phyloP scores from a whole-genome alignment of 2,329 filamentous ascomycete species.

The Pseudogymnoascus sp. region DNA sequence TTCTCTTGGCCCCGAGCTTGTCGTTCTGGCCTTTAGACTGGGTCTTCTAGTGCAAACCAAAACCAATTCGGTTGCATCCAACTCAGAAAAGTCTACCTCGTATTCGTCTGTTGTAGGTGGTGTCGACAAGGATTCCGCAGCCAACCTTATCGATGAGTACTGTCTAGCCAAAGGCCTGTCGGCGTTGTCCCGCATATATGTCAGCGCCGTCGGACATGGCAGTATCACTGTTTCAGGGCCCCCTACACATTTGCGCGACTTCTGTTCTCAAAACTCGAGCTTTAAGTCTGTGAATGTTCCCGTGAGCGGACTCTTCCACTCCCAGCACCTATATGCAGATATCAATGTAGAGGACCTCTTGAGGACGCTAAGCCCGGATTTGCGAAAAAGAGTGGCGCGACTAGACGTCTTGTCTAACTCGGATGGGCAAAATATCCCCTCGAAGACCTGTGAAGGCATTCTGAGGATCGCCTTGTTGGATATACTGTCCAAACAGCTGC shows the following conservation, averaged over 20 bases:
- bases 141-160: conserved; percentile 44
- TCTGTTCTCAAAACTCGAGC: no score
- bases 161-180: conserved; percentile 17
- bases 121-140: conserved; percentile 34
- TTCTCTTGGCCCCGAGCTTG: conserved; percentile 26
- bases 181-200: conserved; percentile 12
- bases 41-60: conserved; percentile 20
- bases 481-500: conserved; percentile 19
- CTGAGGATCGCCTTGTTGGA: no score
- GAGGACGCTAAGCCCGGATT: no score
- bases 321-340: conserved; percentile 23
- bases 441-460: no score
- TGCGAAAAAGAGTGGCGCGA: no score
- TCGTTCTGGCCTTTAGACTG: conserved; percentile 27
- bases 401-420: no score
- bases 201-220: conserved; percentile 1
- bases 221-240: conserved; percentile 20
- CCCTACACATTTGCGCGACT: conserved; percentile 9
- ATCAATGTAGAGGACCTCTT: no score
- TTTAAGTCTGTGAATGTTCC: conserved; percentile 17
- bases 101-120: conserved; percentile 35
- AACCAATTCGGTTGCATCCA: conserved; percentile 11
- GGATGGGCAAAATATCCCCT: no score
- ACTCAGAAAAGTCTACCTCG: not conserved
- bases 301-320: conserved; percentile 26